Evolutionary conservation across 192 early-diverging fungal species (phyloP).

Genomic region (Rhizophagus sp.): DNA sequence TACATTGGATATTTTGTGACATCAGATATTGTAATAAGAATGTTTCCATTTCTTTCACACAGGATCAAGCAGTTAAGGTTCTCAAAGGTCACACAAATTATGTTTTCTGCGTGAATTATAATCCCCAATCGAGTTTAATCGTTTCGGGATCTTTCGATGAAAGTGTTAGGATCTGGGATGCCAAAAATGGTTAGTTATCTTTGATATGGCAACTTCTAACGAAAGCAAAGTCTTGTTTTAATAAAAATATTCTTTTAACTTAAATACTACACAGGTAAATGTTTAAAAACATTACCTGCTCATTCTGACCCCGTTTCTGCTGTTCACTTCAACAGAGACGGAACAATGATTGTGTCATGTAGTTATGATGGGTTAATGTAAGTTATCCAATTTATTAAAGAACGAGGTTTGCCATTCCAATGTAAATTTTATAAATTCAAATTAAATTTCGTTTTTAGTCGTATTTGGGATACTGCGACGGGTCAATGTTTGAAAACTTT

Average conservation of each 20-base stretch:
- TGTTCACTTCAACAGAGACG: conserved; percentile 96
- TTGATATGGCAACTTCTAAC: no score
- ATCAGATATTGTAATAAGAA: not conserved
- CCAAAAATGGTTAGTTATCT: conserved; percentile 63
- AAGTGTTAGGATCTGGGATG: conserved; percentile 96
- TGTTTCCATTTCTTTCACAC: conserved; percentile 9
- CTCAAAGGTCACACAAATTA: conserved; percentile 94
- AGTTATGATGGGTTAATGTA: conserved; percentile 96
- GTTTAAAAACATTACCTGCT: conserved; percentile 86
- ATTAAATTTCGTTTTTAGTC: conserved; percentile 50
- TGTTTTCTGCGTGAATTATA: conserved; percentile 98
- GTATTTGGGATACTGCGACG: conserved; percentile 98
- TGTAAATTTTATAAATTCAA: not conserved
- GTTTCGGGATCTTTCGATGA: conserved; percentile 99
- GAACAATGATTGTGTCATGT: conserved; percentile 92
- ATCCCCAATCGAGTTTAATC: conserved; percentile 89
- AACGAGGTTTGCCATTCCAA: not conserved
- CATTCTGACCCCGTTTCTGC: conserved; percentile 96
- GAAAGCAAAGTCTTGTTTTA: not conserved
- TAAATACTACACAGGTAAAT: conserved; percentile 62
- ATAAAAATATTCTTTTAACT: not conserved
- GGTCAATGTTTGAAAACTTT: conserved; percentile 98
- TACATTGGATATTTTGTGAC: no score
- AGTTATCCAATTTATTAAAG: conserved; percentile 19
- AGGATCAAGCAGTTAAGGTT: conserved; percentile 29